Evolutionary conservation across 257 asterid species (phyloP).

Genomic region (Fraxinus pennsylvanica): DNA sequence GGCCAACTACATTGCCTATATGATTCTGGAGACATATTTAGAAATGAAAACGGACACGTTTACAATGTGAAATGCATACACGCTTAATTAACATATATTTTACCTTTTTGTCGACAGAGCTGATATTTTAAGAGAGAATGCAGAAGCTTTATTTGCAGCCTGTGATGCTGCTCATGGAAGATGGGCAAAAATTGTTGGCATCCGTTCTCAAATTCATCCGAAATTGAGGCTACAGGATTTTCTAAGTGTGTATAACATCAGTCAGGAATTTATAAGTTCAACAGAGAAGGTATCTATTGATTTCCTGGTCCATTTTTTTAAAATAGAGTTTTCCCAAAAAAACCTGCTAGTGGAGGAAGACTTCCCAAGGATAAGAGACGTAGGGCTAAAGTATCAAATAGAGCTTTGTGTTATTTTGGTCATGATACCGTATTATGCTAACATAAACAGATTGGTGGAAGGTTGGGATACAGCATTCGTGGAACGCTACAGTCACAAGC

Average conservation of each 20-base stretch:
- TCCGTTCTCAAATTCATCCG: slow-evolving; percentile 87
- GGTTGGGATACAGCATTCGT: slow-evolving; percentile 96
- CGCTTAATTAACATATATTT: slow-evolving; percentile 17
- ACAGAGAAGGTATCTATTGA: slow-evolving; percentile 74
- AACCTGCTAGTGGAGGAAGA: no score
- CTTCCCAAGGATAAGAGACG: no score
- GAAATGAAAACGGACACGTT: not conserved
- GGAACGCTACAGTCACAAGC: slow-evolving; percentile 97
- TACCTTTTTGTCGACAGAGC: slow-evolving; percentile 61
- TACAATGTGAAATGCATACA: slow-evolving; percentile 8
- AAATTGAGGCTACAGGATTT: slow-evolving; percentile 85
- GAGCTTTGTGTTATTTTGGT: slow-evolving; percentile 26
- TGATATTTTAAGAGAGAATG: slow-evolving; percentile 91
- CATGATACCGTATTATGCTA: slow-evolving; percentile 44
- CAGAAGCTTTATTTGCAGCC: slow-evolving; percentile 96
- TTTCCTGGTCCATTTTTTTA: slow-evolving; percentile 20
- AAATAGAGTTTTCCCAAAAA: no score
- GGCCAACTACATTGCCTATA: not conserved
- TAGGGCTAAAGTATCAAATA: no score
- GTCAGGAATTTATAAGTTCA: slow-evolving; percentile 85
- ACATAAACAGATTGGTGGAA: slow-evolving; percentile 90
- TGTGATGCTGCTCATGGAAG: slow-evolving; percentile 99
- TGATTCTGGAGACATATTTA: slow-evolving; percentile 13
- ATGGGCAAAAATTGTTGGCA: slow-evolving; percentile 98
- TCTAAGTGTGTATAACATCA: slow-evolving; percentile 73